These are phyloP conservation scores for Isatis lusitanica DNA, from an alignment of 441 rosid genomes.

Conservation along the genomic window DNA sequence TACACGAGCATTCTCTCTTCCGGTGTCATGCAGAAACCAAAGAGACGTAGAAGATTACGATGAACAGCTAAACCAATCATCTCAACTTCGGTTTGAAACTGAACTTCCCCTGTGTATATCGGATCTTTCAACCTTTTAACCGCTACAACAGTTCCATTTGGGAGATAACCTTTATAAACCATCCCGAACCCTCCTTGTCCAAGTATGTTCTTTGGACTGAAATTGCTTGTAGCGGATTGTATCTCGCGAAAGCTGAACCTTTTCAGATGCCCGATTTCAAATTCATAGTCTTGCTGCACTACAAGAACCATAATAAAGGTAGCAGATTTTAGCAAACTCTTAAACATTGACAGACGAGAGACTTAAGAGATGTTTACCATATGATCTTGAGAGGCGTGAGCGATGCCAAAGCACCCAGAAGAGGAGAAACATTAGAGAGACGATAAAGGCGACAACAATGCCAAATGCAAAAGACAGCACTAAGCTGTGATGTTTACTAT, in stretches of 20 bases:
- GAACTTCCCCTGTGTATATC: constrained; percentile 79
- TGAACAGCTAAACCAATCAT: constrained; percentile 96
- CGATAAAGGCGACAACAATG: constrained; percentile 64
- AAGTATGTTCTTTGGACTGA: constrained; percentile 68
- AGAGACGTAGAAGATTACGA: constrained; percentile 73
- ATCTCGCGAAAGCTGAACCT: constrained; percentile 81
- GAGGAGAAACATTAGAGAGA: constrained; percentile 62
- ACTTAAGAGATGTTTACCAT: constrained; percentile 45
- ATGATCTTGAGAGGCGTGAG: constrained; percentile 60
- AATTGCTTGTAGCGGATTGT: constrained; percentile 74
- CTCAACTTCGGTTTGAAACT: constrained; percentile 95
- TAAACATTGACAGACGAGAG: background rate
- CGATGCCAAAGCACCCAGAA: constrained; percentile 83
- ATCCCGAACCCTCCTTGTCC: constrained; percentile 96
- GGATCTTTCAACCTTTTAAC: constrained; percentile 95
- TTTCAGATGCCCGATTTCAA: constrained; percentile 78
- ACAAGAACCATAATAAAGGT: constrained; percentile 20
- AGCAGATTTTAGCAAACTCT: constrained; percentile 9
- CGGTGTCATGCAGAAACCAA: constrained; percentile 84
- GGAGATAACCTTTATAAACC: constrained; percentile 86
- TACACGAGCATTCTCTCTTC: constrained; percentile 86
- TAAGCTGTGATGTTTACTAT: constrained; percentile 51
- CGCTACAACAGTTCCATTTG: constrained; percentile 67
- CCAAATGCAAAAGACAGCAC: constrained; percentile 65
- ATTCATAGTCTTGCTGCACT: constrained; percentile 89